phyloP scores from a whole-genome alignment of 1,284 basidiomycete species.

The Xanthoconium separans region DNA sequence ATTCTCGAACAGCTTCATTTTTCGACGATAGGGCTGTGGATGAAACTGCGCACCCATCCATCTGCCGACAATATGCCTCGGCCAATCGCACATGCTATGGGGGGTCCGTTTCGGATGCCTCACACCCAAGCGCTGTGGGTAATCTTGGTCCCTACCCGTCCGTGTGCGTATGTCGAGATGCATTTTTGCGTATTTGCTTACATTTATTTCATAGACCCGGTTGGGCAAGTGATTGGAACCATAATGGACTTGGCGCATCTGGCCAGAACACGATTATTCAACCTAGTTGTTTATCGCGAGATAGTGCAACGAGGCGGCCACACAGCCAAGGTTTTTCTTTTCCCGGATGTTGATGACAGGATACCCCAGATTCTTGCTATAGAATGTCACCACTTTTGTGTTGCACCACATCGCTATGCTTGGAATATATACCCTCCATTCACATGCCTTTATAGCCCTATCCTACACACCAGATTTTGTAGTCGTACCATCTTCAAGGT shows the following conservation, averaged over 20 bases:
- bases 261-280: slow-evolving; percentile 2
- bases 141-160: slow-evolving; percentile 5
- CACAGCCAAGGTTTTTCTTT: slow-evolving; percentile 9
- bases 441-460: slow-evolving; percentile 16
- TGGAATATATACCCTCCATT: slow-evolving; percentile 4
- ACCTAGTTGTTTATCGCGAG: slow-evolving; percentile 5
- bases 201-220: slow-evolving; percentile 7
- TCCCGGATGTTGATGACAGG: slow-evolving; percentile 9
- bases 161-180: slow-evolving; percentile 7
- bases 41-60: slow-evolving; percentile 2
- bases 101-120: slow-evolving; percentile 1
- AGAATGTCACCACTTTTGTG: neutral
- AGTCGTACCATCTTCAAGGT: slow-evolving; percentile 5
- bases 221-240: slow-evolving; percentile 27
- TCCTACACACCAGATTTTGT: slow-evolving; percentile 14
- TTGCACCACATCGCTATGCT: neutral
- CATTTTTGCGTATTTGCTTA: slow-evolving; percentile 4
- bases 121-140: slow-evolving; percentile 2
- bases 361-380: slow-evolving; percentile 3
- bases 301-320: slow-evolving; percentile 2
- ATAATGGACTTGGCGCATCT: slow-evolving; percentile 6
- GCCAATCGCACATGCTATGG: neutral
- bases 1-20: slow-evolving; percentile 13
- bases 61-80: neutral
- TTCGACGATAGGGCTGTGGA: slow-evolving; percentile 7